Evolutionary conservation across 495 filamentous ascomycete species (phyloP).

Genomic region (Lophiotrema nucula): DNA sequence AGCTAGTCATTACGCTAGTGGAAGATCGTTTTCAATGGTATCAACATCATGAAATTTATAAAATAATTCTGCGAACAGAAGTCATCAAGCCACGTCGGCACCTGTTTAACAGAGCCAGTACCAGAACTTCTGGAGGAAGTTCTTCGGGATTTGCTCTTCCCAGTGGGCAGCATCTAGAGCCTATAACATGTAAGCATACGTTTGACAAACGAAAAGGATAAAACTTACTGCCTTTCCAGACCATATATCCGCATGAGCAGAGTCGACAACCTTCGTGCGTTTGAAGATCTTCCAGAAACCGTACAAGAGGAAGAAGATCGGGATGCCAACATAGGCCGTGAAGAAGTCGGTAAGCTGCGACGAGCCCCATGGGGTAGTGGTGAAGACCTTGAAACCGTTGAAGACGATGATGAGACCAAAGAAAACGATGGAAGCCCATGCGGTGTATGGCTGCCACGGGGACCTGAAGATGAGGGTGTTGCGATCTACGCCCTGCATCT

Average conservation of each 20-base stretch:
- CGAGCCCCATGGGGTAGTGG: conserved; percentile 47
- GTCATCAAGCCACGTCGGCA: too few relatives aligned
- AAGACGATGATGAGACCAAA: conserved; percentile 48
- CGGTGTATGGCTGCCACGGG: conserved; percentile 60
- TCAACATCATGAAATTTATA: too few relatives aligned
- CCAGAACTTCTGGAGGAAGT: conserved; percentile 54
- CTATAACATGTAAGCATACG: neutral
- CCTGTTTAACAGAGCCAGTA: conserved; percentile 49
- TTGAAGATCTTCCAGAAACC: conserved; percentile 55
- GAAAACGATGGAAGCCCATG: conserved; percentile 59
- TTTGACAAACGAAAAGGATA: neutral
- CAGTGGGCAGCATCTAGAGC: conserved; percentile 58
- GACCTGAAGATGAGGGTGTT: conserved; percentile 58
- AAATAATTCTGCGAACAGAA: too few relatives aligned
- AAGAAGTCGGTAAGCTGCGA: conserved; percentile 47
- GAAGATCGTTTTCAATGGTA: too few relatives aligned
- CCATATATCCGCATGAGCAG: conserved; percentile 58
- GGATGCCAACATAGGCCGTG: conserved; percentile 61
- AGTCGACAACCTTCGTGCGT: conserved; percentile 47
- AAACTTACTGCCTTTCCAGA: conserved; percentile 52
- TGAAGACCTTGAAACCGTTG: conserved; percentile 56
- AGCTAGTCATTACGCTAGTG: too few relatives aligned
- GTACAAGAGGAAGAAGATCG: conserved; percentile 57
- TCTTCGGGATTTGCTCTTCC: conserved; percentile 48
- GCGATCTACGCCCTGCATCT: conserved; percentile 55